A percentile compares a stretch with the other conserved stretches of the same genome.
These are phyloP conservation scores for Cadophora gregata DNA, from an alignment of 2,329 filamentous ascomycete species.

Conservation along the genomic window DNA sequence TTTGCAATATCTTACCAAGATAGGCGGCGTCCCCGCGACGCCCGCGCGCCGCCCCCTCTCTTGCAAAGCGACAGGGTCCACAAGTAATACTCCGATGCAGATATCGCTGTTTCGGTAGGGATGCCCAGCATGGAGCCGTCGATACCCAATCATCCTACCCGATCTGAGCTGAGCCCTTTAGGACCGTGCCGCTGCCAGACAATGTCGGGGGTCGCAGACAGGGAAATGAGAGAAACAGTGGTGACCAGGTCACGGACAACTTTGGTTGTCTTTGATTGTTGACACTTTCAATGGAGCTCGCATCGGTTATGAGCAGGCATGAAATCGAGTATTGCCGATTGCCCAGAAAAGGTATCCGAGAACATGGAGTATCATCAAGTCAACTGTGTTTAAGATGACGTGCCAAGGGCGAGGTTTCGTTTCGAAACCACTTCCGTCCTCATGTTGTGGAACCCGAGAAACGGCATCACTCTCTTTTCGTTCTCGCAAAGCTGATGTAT, in stretches of 20 bases:
- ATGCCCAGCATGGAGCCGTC: neutral
- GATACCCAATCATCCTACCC: conserved; percentile 4
- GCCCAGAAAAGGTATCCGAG: neutral
- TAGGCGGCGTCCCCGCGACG: neutral
- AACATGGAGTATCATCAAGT: neutral
- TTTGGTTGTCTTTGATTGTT: conserved; percentile 6
- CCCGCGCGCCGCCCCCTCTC: neutral
- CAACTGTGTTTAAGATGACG: neutral
- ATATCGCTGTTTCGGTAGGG: conserved; percentile 9
- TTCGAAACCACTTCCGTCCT: conserved; percentile 1
- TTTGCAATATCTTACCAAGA: conserved; percentile 5
- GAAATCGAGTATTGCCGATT: neutral
- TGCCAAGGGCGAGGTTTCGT: neutral
- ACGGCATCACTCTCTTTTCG: neutral
- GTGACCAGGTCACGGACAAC: conserved; percentile 5
- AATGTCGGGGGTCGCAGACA: neutral
- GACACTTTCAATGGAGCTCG: neutral
- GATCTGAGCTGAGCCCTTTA: neutral
- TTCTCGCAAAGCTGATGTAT: conserved; percentile 2
- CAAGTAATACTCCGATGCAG: conserved; percentile 12
- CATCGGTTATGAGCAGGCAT: conserved; percentile 1
- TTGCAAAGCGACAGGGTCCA: neutral
- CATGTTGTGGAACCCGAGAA: neutral
- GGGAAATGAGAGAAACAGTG: neutral
- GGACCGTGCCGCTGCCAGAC: conserved; percentile 15